Conservation (phyloP, 129 eudicot species). For the Solidago caesia region DNA sequence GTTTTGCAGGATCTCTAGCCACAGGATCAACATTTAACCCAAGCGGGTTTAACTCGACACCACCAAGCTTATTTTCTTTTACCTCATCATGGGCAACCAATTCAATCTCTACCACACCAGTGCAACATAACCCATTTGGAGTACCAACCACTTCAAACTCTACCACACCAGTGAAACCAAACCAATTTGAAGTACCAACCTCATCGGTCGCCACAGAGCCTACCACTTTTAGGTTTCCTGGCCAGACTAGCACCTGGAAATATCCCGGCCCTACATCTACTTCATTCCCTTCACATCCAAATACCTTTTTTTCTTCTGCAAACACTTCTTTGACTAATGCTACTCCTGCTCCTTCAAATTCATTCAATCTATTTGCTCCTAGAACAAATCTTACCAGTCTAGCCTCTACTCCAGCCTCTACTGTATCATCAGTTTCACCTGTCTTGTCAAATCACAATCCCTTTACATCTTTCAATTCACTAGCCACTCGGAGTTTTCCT, state of each 20-base stretch:
- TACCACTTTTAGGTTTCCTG: constrained; percentile 12
- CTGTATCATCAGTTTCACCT: constrained; percentile 5
- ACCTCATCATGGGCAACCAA: constrained; percentile 16
- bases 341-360: constrained; percentile 11
- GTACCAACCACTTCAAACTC: neutral
- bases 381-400: neutral
- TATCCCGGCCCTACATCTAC: constrained; percentile 21
- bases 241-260: neutral
- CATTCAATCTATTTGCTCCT: constrained; percentile 8
- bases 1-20: constrained; percentile 27
- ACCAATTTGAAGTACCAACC: neutral
- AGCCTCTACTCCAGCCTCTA: constrained; percentile 10
- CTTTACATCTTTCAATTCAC: constrained; percentile 19
- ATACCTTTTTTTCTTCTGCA: constrained; percentile 16
- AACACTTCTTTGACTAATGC: constrained; percentile 1
- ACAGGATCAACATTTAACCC: constrained; percentile 22
- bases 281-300: constrained; percentile 22
- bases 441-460: constrained; percentile 6
- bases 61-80: constrained; percentile 6
- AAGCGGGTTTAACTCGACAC: constrained; percentile 23
- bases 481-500: constrained; percentile 1
- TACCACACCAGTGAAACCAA: neutral
- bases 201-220: neutral
- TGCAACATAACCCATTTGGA: constrained; percentile 5
- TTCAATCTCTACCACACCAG: constrained; percentile 6